Conservation (phyloP, 2,329 filamentous ascomycete species). For the Aspergillus ochraceus region DNA sequence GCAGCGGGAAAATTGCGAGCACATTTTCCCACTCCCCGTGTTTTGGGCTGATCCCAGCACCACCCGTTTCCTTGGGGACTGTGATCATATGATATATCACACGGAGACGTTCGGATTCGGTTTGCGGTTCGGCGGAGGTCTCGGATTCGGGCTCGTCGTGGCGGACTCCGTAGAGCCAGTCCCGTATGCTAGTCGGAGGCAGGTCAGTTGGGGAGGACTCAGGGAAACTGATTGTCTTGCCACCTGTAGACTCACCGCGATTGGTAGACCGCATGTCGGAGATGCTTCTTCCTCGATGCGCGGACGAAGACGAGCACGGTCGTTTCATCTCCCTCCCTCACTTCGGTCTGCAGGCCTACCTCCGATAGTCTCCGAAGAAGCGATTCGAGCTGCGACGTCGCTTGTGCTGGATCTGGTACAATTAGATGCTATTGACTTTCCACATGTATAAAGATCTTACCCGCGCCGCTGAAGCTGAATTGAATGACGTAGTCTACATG, state of each 20-base stretch:
- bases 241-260: constrained; percentile 55
- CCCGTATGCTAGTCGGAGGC: constrained; percentile 65
- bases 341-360: constrained; percentile 82
- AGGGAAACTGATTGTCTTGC: background rate
- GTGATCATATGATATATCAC: constrained; percentile 85
- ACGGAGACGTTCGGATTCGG: constrained; percentile 84
- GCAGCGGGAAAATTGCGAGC: constrained; percentile 73
- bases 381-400: constrained; percentile 73
- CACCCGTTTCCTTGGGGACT: constrained; percentile 70
- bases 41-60: constrained; percentile 73
- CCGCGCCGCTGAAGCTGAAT: constrained; percentile 69
- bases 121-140: constrained; percentile 75
- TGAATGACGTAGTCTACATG: constrained; percentile 88
- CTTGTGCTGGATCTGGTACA: constrained; percentile 62
- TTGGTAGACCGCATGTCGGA: constrained; percentile 80
- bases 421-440: constrained; percentile 3
- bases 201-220: background rate
- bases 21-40: constrained; percentile 73
- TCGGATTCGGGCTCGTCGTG: constrained; percentile 71
- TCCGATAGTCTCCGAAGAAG: constrained; percentile 73
- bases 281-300: constrained; percentile 68
- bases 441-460: constrained; percentile 45
- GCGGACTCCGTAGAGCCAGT: constrained; percentile 93
- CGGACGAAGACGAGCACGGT: constrained; percentile 84
- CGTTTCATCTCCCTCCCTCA: constrained; percentile 73